Base-by-base conservation (phyloP, 2,329 filamentous ascomycete genomes). In the Cordyceps cateniannulata region DNA sequence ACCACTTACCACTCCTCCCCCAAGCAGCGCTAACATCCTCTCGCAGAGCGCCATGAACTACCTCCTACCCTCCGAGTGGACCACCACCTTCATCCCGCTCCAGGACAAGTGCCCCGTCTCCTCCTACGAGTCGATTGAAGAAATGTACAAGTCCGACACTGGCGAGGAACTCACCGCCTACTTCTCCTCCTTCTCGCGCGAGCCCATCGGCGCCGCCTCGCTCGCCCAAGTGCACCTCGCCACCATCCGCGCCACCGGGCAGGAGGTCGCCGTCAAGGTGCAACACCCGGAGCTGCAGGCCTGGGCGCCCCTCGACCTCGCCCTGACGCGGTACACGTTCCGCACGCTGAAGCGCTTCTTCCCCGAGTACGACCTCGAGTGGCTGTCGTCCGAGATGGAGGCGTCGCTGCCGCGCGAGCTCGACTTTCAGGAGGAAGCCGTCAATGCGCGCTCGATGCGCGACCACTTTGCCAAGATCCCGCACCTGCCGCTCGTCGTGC, bases 71-170 rank as follows among this genome's bases (percentile, higher is more conserved):
- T 76, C 83, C 54, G 93, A 98, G 76, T 98, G 93, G 93, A 96
- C 92, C 35, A 88, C 88, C 38, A 98, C 95, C 0, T 99, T 99
- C 71, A 89, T 99, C 66, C 95, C 95, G 0, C 80, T 99, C 25
- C 95, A 99, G 75, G 96, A 99, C 77, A 89, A 89, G 75, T 99
- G 95, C 70, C 95, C 95, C 0, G 87, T 98, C 6, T 97, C 93
- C 5, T 93, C 92, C 2, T 88, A 90, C 69, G 87, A 91, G 66
- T 95, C 91, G 29, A 90, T 99, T 65, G 83, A 92, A 71, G 80
- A 85, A 29, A 95, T 99, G 92, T 96, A 96, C 67, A 77, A 86
- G 59, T 79, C 82, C 54, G 95, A 99, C 68, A 98, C 92, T 0
- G 91, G 91, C 12, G 81, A 86, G 63, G 83, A 85, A 49, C 81